phyloP scores from a whole-genome alignment of 2,329 filamentous ascomycete species.

The Diplodia seriata region DNA sequence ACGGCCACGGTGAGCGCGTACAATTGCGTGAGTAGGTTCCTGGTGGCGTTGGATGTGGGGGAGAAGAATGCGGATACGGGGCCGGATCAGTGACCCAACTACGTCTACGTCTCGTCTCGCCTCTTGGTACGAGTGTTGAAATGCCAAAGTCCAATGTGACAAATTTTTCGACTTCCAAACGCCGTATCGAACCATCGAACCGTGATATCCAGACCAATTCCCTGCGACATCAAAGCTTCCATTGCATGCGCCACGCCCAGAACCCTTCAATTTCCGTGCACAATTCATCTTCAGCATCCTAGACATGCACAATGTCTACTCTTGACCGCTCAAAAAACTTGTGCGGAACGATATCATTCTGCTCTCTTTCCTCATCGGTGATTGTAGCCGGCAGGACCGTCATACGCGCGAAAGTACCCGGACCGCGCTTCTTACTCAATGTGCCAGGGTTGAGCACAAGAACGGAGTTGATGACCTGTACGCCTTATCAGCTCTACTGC shows the following conservation, averaged over 20 bases:
- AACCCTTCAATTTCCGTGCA: background rate
- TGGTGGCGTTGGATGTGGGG: slow-evolving; percentile 77
- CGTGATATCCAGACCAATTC: slow-evolving; percentile 8
- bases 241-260: background rate
- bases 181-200: background rate
- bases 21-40: slow-evolving; percentile 83
- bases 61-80: slow-evolving; percentile 48
- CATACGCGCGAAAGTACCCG: slow-evolving; percentile 86
- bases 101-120: background rate
- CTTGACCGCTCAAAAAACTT: slow-evolving; percentile 81
- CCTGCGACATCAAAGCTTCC: background rate
- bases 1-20: slow-evolving; percentile 80
- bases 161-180: background rate
- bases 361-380: slow-evolving; percentile 63
- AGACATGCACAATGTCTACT: slow-evolving; percentile 70
- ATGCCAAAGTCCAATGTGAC: background rate
- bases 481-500: background rate
- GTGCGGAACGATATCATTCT: slow-evolving; percentile 67
- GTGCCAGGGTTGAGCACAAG: slow-evolving; percentile 89
- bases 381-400: slow-evolving; percentile 71
- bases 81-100: background rate
- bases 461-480: slow-evolving; percentile 86
- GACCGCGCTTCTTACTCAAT: slow-evolving; percentile 80
- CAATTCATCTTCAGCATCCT: background rate
- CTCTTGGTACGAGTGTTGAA: background rate